These are phyloP conservation scores for Fusarium heterosporum DNA, from an alignment of 2,329 filamentous ascomycete species.

Conservation along the genomic window DNA sequence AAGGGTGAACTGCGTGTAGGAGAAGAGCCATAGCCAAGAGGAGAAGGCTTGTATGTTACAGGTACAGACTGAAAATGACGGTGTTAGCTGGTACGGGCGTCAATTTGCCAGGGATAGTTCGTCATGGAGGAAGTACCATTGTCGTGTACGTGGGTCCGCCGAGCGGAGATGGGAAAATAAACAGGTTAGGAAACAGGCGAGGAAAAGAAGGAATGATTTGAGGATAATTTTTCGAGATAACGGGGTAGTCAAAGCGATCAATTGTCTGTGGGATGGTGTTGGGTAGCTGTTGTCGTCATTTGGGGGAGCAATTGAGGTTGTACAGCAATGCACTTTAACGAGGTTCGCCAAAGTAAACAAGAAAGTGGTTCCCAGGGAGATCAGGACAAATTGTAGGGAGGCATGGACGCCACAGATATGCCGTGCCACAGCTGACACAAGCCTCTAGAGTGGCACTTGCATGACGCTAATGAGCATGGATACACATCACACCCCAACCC, in stretches of 20 bases:
- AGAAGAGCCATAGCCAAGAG: constrained; percentile 76
- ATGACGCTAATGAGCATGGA: constrained; percentile 41
- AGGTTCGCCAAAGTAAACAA: constrained; percentile 45
- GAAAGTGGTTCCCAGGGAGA: constrained; percentile 44
- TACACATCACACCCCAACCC: constrained; percentile 17
- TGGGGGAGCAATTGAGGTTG: constrained; percentile 31
- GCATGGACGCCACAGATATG: constrained; percentile 9
- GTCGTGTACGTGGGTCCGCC: constrained; percentile 47
- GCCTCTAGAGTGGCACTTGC: constrained; percentile 40
- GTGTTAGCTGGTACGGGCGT: constrained; percentile 46
- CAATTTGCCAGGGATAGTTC: constrained; percentile 42
- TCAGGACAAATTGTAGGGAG: constrained; percentile 16
- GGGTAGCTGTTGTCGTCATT: constrained; percentile 35
- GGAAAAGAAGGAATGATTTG: constrained; percentile 7
- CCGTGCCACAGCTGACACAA: not conserved
- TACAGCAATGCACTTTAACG: constrained; percentile 21
- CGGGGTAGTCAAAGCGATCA: constrained; percentile 2
- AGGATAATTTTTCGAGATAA: constrained; percentile 17
- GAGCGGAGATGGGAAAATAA: constrained; percentile 39
- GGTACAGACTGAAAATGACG: constrained; percentile 61
- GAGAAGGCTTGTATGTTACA: constrained; percentile 75
- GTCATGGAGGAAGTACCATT: constrained; percentile 50
- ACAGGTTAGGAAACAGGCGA: constrained; percentile 28
- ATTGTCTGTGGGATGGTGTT: constrained; percentile 20
- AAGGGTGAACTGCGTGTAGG: constrained; percentile 71